Evolutionary conservation across 371 early-diverging fungal species (phyloP).

Genomic region (Syncephalastrum sp.): DNA sequence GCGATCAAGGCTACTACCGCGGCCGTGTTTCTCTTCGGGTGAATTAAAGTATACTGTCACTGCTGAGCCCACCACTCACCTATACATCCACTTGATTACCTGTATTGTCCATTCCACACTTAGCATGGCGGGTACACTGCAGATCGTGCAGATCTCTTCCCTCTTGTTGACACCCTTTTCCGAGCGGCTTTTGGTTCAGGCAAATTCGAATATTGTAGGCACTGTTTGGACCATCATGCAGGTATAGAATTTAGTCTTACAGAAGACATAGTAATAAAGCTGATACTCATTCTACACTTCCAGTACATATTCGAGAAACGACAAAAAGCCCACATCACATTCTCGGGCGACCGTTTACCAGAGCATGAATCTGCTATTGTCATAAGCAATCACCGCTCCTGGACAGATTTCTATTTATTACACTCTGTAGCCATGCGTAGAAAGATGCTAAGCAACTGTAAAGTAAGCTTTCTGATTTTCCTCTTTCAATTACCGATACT

Average conservation of each 20-base stretch:
- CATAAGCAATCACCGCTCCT: slow-evolving; percentile 64
- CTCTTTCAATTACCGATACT: not conserved
- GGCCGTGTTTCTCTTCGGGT: slow-evolving; percentile 43
- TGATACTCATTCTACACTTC: not conserved
- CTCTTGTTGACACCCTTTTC: slow-evolving; percentile 57
- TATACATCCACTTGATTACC: not conserved
- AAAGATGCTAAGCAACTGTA: slow-evolving; percentile 66
- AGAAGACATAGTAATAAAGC: not conserved
- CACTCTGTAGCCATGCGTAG: slow-evolving; percentile 62
- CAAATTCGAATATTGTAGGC: slow-evolving; percentile 60
- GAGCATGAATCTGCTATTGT: slow-evolving; percentile 60
- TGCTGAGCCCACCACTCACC: not conserved
- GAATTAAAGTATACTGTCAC: slow-evolving; percentile 4
- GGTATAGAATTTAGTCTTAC: slow-evolving; percentile 27
- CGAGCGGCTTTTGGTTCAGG: slow-evolving; percentile 47
- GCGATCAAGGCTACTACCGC: slow-evolving; percentile 34
- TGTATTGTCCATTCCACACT: not conserved
- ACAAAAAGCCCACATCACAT: slow-evolving; percentile 63
- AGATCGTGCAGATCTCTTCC: slow-evolving; percentile 58
- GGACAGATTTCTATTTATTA: slow-evolving; percentile 66
- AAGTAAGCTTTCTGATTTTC: slow-evolving; percentile 33
- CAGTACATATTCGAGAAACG: slow-evolving; percentile 51
- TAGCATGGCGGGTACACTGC: slow-evolving; percentile 46
- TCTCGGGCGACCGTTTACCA: slow-evolving; percentile 63
- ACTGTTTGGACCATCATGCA: slow-evolving; percentile 70